phyloP scores from a whole-genome alignment of 306 rosid species.

The barrel medic (Medicago truncatula) region MtrunA17r5.0-ANR NC_053046.1:2715001-2715500 shows the following conservation, averaged over 20 bases:
- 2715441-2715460: slow-evolving; percentile 67
- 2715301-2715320: slow-evolving; percentile 61
- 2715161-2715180: slow-evolving; percentile 50
- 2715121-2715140: slow-evolving; percentile 50
- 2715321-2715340: slow-evolving; percentile 79
- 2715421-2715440: slow-evolving; percentile 91
- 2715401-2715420: slow-evolving; percentile 78
- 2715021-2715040: slow-evolving; percentile 59
- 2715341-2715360: slow-evolving; percentile 86
- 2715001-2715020: slow-evolving; percentile 44
- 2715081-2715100: slow-evolving; percentile 26
- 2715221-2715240: slow-evolving; percentile 85
- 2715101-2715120: slow-evolving; percentile 37
- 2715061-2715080: slow-evolving; percentile 46
- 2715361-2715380: slow-evolving; percentile 84
- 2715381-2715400: slow-evolving; percentile 88
- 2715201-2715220: slow-evolving; percentile 70
- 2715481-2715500: background rate
- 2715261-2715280: background rate
- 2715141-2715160: slow-evolving; percentile 53
- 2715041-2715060: slow-evolving; percentile 44
- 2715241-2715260: slow-evolving; percentile 35
- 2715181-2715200: slow-evolving; percentile 40
- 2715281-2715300: slow-evolving; percentile 4
- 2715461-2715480: background rate